Conservation (phyloP, 2,329 filamentous ascomycete genomes). For the Fusarium nygamai region DNA sequence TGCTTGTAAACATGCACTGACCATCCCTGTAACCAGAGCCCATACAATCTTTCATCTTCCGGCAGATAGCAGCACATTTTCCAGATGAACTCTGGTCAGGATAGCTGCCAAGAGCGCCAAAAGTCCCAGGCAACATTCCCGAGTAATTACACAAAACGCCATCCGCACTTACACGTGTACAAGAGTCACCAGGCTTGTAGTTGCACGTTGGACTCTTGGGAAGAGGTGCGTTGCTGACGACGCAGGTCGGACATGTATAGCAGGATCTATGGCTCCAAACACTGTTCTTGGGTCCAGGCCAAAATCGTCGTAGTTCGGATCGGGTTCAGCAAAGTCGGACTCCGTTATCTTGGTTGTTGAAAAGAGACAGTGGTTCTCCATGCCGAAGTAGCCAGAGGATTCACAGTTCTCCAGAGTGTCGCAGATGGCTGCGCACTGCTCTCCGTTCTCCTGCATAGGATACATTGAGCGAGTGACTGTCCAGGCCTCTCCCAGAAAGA, state of each 20-base stretch:
- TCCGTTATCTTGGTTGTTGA: neutral
- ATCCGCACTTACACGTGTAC: neutral
- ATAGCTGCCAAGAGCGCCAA: neutral
- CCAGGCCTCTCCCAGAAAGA: neutral
- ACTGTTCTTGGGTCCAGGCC: neutral
- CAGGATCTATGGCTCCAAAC: constrained; percentile 14
- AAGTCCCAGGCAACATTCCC: neutral
- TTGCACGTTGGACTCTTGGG: constrained; percentile 3
- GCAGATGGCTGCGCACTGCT: constrained; percentile 21
- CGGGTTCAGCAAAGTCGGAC: neutral
- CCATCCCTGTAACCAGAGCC: neutral
- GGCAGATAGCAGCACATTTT: neutral
- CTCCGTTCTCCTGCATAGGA: neutral
- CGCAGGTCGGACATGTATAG: constrained; percentile 5
- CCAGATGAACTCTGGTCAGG: neutral
- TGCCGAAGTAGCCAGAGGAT: neutral
- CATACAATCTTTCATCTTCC: neutral
- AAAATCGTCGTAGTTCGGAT: neutral
- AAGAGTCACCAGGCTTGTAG: neutral
- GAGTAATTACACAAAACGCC: neutral
- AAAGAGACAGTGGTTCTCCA: constrained; percentile 17
- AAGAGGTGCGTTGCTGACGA: neutral
- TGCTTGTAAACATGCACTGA: neutral
- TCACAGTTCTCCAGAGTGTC: neutral
- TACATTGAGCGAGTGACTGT: constrained; percentile 2